phyloP scores from a whole-genome alignment of 805 yeast genomes.

The Monosporozyma aerobia region DNA sequence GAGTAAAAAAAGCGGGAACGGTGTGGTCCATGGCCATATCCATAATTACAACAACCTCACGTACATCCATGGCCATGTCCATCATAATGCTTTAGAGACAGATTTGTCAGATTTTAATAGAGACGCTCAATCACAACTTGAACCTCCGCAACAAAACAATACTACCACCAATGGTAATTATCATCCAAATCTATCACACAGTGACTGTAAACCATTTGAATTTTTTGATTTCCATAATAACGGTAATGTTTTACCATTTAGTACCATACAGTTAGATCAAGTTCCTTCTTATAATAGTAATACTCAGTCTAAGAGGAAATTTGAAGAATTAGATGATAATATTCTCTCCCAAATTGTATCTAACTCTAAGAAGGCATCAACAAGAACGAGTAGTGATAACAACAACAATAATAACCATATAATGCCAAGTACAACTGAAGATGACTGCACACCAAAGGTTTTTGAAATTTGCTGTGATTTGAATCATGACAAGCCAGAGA shows the following conservation, averaged over 20 bases:
- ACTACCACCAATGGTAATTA: too few relatives aligned
- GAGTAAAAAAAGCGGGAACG: background rate
- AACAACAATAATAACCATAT: background rate
- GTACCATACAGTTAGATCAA: background rate
- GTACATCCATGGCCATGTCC: constrained; percentile 62
- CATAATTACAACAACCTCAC: constrained; percentile 54
- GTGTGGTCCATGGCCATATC: constrained; percentile 55
- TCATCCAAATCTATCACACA: background rate
- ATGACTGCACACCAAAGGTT: constrained; percentile 30
- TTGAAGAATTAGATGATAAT: background rate
- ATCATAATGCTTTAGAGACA: constrained; percentile 22
- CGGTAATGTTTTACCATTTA: background rate
- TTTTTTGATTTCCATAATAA: constrained; percentile 32
- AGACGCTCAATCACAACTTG: background rate
- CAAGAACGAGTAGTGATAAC: background rate
- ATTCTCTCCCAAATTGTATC: constrained; percentile 4
- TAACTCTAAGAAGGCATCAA: background rate
- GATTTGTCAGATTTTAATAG: background rate
- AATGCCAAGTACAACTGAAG: background rate
- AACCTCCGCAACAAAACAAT: background rate
- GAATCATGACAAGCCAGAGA: constrained; percentile 14
- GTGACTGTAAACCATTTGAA: constrained; percentile 35
- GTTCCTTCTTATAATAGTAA: background rate
- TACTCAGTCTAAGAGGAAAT: background rate
- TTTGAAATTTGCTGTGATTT: constrained; percentile 36